Conservation (phyloP, 495 filamentous ascomycete genomes). For the Aspergillus conjunctus region DNA sequence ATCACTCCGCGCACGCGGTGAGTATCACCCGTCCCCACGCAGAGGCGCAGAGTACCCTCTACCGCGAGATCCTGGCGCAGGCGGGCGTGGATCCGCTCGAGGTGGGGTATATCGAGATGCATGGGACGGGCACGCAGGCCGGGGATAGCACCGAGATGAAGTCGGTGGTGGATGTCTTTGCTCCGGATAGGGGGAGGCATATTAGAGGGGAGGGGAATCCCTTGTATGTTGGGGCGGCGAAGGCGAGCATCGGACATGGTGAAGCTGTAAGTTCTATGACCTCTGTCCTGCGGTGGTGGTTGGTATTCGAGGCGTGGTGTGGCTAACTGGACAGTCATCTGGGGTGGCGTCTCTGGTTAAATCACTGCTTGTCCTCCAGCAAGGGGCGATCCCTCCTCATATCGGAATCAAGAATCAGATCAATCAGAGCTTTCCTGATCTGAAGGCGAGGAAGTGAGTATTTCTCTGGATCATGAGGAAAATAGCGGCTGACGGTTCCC, state of each 20-base stretch:
- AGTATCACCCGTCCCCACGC: slow-evolving; percentile 54
- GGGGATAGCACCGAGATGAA: slow-evolving; percentile 39
- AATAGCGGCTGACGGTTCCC: neutral
- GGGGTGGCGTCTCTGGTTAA: slow-evolving; percentile 38
- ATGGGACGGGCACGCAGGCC: slow-evolving; percentile 49
- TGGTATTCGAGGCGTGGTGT: neutral
- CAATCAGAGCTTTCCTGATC: slow-evolving; percentile 35
- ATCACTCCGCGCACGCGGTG: slow-evolving; percentile 47
- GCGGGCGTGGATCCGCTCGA: slow-evolving; percentile 50
- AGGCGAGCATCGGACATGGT: slow-evolving; percentile 45
- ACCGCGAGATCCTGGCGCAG: slow-evolving; percentile 43
- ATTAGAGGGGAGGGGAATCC: neutral
- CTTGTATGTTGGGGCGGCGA: slow-evolving; percentile 34
- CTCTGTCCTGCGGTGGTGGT: neutral
- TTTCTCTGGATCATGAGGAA: neutral
- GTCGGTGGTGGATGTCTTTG: slow-evolving; percentile 26
- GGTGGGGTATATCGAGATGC: slow-evolving; percentile 54
- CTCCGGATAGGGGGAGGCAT: neutral
- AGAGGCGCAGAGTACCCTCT: slow-evolving; percentile 47
- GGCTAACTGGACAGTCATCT: slow-evolving; percentile 9
- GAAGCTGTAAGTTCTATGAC: slow-evolving; percentile 25
- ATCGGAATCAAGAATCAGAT: slow-evolving; percentile 47
- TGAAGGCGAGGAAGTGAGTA: slow-evolving; percentile 25
- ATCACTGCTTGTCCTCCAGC: slow-evolving; percentile 32
- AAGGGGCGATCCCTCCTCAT: slow-evolving; percentile 36